Conservation (phyloP, 257 asterid species). For the Nicotiana noctiflora region DNA sequence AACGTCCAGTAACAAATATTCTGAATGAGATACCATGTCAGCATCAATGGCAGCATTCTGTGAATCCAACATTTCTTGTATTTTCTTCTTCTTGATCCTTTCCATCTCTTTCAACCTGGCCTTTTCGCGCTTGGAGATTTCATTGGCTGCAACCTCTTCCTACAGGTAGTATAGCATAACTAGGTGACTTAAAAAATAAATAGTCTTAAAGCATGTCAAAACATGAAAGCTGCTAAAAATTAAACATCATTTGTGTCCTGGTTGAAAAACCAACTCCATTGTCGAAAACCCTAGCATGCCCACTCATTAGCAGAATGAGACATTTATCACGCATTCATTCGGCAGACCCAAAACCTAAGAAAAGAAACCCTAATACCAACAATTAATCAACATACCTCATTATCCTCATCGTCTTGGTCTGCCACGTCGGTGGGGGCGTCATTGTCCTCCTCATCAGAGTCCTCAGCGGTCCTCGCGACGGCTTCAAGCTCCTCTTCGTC, state of each 20-base stretch:
- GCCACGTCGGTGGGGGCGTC: conserved; percentile 29
- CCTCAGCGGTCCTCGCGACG: conserved; percentile 78
- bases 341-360: background rate
- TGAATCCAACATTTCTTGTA: conserved; percentile 76
- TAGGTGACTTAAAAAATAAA: background rate
- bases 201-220: background rate
- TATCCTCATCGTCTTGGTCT: conserved; percentile 46
- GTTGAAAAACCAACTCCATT: background rate
- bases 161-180: conserved; percentile 31
- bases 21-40: conserved; percentile 65
- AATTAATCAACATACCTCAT: conserved; percentile 42
- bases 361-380: background rate
- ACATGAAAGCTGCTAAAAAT: background rate
- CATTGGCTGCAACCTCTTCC: conserved; percentile 38
- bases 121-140: conserved; percentile 65
- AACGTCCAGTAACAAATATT: background rate
- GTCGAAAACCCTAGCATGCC: background rate
- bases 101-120: conserved; percentile 77
- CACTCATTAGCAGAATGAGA: background rate
- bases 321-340: background rate
- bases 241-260: background rate
- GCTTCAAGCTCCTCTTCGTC: conserved; percentile 95
- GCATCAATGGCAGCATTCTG: conserved; percentile 97
- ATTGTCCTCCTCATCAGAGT: conserved; percentile 50
- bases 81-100: conserved; percentile 69